phyloP scores from a whole-genome alignment of 768 basidiomycete genomes.

The Boletus subcaerulescens region DNA sequence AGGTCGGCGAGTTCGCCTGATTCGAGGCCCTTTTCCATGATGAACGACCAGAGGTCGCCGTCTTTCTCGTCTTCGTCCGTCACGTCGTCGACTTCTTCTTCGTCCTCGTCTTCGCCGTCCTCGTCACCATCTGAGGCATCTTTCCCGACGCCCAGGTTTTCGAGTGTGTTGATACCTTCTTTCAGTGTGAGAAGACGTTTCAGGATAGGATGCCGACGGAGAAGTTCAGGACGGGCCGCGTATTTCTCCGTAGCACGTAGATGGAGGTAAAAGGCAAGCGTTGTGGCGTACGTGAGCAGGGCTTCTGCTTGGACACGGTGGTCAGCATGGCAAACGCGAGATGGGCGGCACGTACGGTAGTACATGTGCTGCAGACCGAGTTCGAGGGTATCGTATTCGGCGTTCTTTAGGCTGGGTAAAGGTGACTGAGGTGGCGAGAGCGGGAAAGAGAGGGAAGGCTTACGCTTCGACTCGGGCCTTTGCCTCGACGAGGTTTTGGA shows the following conservation, averaged over 20 bases:
- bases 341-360: constrained; percentile 65
- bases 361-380: constrained; percentile 79
- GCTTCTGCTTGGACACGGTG: constrained; percentile 55
- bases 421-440: not conserved
- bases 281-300: constrained; percentile 84
- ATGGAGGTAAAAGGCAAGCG: constrained; percentile 89
- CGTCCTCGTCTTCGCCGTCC: constrained; percentile 29
- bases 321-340: not conserved
- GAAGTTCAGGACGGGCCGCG: constrained; percentile 54
- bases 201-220: constrained; percentile 71
- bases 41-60: constrained; percentile 43
- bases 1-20: constrained; percentile 54
- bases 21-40: constrained; percentile 38
- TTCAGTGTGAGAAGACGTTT: constrained; percentile 78
- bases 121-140: constrained; percentile 46
- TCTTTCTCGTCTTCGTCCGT: constrained; percentile 39
- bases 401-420: constrained; percentile 44
- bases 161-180: constrained; percentile 74
- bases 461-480: constrained; percentile 56
- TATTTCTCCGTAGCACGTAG: constrained; percentile 71
- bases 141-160: constrained; percentile 75
- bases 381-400: constrained; percentile 50
- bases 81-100: constrained; percentile 26
- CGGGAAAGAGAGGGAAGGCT: constrained; percentile 14
- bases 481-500: constrained; percentile 47